Percentiles rank a stretch among this genome's conserved stretches.
Evolutionary conservation across 208 protist species (phyloP).

Genomic region (Crithidia acanthocephali): DNA sequence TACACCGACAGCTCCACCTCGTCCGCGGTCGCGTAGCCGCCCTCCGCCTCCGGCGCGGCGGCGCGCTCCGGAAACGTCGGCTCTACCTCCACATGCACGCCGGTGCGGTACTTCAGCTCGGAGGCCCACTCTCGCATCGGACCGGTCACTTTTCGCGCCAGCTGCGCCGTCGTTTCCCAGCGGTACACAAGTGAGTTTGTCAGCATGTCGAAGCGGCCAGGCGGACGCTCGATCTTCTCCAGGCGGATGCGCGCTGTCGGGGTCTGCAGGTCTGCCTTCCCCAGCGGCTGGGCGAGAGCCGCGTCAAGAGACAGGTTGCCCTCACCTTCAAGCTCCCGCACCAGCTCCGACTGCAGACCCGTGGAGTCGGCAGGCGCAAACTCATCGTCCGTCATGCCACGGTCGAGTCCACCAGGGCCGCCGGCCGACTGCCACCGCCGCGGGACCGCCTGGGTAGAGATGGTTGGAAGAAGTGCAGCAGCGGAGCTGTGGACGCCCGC

Average conservation of each 20-base stretch:
- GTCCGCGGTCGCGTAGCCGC: slow-evolving; percentile 74
- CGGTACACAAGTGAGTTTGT: slow-evolving; percentile 89
- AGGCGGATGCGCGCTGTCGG: slow-evolving; percentile 47
- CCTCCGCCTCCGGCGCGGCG: slow-evolving; percentile 25
- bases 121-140: slow-evolving; percentile 92
- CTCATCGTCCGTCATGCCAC: not conserved
- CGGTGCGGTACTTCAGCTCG: slow-evolving; percentile 91
- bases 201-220: slow-evolving; percentile 84
- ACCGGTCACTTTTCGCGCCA: slow-evolving; percentile 80
- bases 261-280: slow-evolving; percentile 31
- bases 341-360: slow-evolving; percentile 68
- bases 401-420: slow-evolving; percentile 3
- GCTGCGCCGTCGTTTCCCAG: slow-evolving; percentile 84
- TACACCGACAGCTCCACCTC: slow-evolving; percentile 91
- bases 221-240: slow-evolving; percentile 69
- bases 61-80: slow-evolving; percentile 71
- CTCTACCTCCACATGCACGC: slow-evolving; percentile 89
- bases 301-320: slow-evolving; percentile 36
- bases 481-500: not conserved
- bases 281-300: slow-evolving; percentile 29
- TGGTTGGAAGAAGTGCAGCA: not conserved
- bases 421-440: slow-evolving; percentile 31
- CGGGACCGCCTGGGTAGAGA: not conserved
- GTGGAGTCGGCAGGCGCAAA: slow-evolving; percentile 42
- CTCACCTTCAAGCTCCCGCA: slow-evolving; percentile 56